Percentiles rank a stretch among this genome's conserved stretches.
Conservation (phyloP, 1,139 yeast species). For the Pneumocystis carinii region DNA sequence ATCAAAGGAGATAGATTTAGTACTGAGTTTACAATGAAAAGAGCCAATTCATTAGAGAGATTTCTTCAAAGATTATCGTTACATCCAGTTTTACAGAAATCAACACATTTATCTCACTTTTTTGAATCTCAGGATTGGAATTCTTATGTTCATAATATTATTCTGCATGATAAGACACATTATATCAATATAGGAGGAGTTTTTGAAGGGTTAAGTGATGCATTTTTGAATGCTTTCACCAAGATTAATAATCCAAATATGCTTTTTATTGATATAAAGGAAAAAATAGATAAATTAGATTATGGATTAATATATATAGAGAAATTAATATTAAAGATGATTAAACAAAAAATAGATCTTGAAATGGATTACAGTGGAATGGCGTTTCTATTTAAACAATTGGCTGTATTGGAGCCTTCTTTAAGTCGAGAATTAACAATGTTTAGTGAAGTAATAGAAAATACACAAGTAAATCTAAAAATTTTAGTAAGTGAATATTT, state of each 20-base stretch:
- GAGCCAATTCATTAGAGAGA: slow-evolving; percentile 71
- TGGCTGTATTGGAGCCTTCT: slow-evolving; percentile 40
- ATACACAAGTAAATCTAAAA: slow-evolving; percentile 27
- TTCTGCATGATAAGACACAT: slow-evolving; percentile 12
- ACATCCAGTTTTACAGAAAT: slow-evolving; percentile 58
- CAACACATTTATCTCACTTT: slow-evolving; percentile 61
- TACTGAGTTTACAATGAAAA: slow-evolving; percentile 60
- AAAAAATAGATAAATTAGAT: slow-evolving; percentile 65
- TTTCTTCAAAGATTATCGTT: slow-evolving; percentile 57
- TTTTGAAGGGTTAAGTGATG: slow-evolving; percentile 62
- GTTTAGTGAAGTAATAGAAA: slow-evolving; percentile 40
- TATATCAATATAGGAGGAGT: slow-evolving; percentile 22
- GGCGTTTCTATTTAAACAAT: slow-evolving; percentile 50
- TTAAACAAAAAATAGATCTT: slow-evolving; percentile 58
- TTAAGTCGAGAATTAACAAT: slow-evolving; percentile 37
- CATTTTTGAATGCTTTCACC: slow-evolving; percentile 80
- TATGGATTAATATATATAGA: slow-evolving; percentile 71
- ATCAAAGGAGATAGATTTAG: slow-evolving; percentile 88
- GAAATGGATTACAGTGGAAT: slow-evolving; percentile 60
- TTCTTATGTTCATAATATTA: slow-evolving; percentile 50
- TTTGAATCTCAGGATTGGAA: slow-evolving; percentile 75
- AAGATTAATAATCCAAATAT: slow-evolving; percentile 59
- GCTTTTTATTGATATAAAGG: slow-evolving; percentile 73
- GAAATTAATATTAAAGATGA: slow-evolving; percentile 55
- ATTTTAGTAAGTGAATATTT: slow-evolving; percentile 28